phyloP scores from a whole-genome alignment of 2,329 filamentous ascomycete genomes.

The Cladosporium austrohemisphaericum region DNA sequence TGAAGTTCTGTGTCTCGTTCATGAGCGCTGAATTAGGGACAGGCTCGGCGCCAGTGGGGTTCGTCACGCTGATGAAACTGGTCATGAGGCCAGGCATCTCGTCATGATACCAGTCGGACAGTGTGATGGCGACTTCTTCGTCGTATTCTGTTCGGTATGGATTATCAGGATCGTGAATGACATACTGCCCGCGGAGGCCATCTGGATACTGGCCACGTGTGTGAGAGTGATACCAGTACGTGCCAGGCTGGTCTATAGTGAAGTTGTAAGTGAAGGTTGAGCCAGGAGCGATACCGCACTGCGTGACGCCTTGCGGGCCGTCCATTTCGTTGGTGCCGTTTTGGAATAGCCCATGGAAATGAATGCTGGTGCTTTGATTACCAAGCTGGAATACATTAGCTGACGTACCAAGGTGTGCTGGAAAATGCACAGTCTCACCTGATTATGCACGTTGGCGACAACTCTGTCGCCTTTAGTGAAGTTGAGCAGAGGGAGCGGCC shows the following conservation, averaged over 20 bases:
- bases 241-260: slow-evolving; percentile 46
- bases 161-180: slow-evolving; percentile 60
- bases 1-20: slow-evolving; percentile 55
- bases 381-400: slow-evolving; percentile 39
- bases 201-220: slow-evolving; percentile 63
- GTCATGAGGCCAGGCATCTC: slow-evolving; percentile 49
- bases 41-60: slow-evolving; percentile 60
- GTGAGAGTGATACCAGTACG: slow-evolving; percentile 60
- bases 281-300: slow-evolving; percentile 63
- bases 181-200: slow-evolving; percentile 63
- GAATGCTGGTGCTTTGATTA: slow-evolving; percentile 63
- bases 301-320: slow-evolving; percentile 63
- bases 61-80: slow-evolving; percentile 52
- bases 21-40: slow-evolving; percentile 63
- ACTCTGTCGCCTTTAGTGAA: slow-evolving; percentile 71
- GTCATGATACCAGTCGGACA: slow-evolving; percentile 73
- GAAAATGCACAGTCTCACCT: slow-evolving; percentile 25
- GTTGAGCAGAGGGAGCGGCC: slow-evolving; percentile 69
- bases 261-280: slow-evolving; percentile 65
- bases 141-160: slow-evolving; percentile 52
- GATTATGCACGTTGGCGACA: slow-evolving; percentile 65
- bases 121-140: slow-evolving; percentile 60
- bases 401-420: background rate
- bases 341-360: slow-evolving; percentile 76
- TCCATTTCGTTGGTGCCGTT: slow-evolving; percentile 74